A percentile compares a stretch with the other conserved stretches of the same genome.
Conservation (phyloP, 129 eudicot species). For the Flaveria brownii region DNA sequence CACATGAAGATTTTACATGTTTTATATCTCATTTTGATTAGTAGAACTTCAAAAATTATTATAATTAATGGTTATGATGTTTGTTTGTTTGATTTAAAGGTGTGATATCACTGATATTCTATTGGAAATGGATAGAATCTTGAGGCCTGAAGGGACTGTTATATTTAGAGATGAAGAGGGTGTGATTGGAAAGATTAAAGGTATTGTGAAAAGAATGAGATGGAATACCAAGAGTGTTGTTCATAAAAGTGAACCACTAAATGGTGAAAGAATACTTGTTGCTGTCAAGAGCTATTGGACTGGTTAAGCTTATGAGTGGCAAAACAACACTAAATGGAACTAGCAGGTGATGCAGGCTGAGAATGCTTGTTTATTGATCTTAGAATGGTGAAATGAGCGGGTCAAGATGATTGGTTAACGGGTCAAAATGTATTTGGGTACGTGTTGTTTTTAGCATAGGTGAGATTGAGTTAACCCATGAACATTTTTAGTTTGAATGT, state of each 20-base stretch:
- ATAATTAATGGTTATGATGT: neutral
- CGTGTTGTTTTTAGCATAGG: neutral
- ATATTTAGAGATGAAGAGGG: slow-evolving; percentile 77
- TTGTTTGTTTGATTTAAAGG: slow-evolving; percentile 48
- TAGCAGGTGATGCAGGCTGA: neutral
- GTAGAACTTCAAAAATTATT: neutral
- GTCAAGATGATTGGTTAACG: neutral
- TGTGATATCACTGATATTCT: slow-evolving; percentile 72
- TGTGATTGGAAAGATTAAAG: slow-evolving; percentile 61
- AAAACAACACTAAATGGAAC: slow-evolving; percentile 11
- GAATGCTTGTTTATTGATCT: neutral
- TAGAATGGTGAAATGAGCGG: neutral
- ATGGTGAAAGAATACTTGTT: slow-evolving; percentile 65
- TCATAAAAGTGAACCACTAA: slow-evolving; percentile 72
- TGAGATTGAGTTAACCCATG: neutral
- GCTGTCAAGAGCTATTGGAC: slow-evolving; percentile 78
- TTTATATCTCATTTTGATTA: neutral
- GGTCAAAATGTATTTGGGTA: neutral
- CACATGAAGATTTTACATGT: neutral
- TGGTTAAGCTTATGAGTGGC: slow-evolving; percentile 32
- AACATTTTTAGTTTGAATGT: too few relatives aligned
- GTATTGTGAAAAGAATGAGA: slow-evolving; percentile 64
- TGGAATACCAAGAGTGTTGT: slow-evolving; percentile 66
- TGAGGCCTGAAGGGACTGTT: slow-evolving; percentile 84
- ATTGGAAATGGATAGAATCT: slow-evolving; percentile 86